Conservation (phyloP, 768 basidiomycete genomes). For the Phylloporus arenicola region DNA sequence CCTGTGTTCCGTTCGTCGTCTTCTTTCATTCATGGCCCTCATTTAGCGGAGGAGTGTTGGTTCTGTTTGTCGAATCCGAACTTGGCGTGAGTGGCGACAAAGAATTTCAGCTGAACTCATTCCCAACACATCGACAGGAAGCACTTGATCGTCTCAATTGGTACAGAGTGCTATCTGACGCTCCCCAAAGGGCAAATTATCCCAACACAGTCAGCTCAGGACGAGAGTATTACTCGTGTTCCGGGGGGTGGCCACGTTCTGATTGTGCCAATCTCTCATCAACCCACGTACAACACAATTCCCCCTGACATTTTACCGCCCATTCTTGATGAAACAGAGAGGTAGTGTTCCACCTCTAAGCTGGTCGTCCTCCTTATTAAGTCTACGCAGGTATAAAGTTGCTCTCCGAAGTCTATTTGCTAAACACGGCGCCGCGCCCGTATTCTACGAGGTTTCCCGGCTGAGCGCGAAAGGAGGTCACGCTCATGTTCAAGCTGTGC, state of each 20-base stretch:
- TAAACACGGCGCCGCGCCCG: constrained; percentile 58
- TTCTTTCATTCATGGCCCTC: constrained; percentile 2
- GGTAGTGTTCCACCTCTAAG: constrained; percentile 36
- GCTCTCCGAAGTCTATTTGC: constrained; percentile 70
- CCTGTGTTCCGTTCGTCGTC: neutral
- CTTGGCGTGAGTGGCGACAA: constrained; percentile 56
- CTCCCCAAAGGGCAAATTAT: constrained; percentile 95
- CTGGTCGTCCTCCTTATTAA: constrained; percentile 3
- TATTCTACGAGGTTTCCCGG: constrained; percentile 86
- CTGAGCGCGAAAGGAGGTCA: constrained; percentile 85
- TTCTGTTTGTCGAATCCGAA: constrained; percentile 96
- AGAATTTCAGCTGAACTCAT: neutral
- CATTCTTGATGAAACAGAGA: constrained; percentile 76
- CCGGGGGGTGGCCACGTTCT: constrained; percentile 97
- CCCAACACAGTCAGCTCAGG: constrained; percentile 60
- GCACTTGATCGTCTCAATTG: constrained; percentile 93
- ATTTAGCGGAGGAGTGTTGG: constrained; percentile 89
- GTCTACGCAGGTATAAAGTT: constrained; percentile 60
- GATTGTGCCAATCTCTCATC: constrained; percentile 91
- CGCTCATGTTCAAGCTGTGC: constrained; percentile 86
- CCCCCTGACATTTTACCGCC: constrained; percentile 70
- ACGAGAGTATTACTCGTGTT: constrained; percentile 43
- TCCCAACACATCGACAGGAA: constrained; percentile 48
- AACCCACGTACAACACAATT: constrained; percentile 80
- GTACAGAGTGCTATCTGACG: constrained; percentile 88